A percentile compares a stretch with the other conserved stretches of the same genome.
Evolutionary conservation across 805 yeast species (phyloP).

Genomic region (Saccharomycopsis oosterbeekiorum): DNA sequence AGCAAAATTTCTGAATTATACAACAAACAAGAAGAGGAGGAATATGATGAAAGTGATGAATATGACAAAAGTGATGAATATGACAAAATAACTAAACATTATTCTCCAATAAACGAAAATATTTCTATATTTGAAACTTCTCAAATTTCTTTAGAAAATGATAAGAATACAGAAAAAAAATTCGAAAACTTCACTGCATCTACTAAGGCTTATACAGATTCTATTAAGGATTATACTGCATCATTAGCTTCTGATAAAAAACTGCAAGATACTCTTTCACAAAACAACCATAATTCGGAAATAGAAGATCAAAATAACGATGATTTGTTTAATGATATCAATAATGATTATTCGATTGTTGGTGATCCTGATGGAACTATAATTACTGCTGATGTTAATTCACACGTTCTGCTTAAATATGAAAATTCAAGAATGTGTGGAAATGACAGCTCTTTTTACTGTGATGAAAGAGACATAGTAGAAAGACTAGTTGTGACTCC

Average conservation of each 20-base stretch:
- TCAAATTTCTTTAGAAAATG: neutral
- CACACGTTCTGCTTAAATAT: neutral
- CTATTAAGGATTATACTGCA: neutral
- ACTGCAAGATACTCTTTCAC: neutral
- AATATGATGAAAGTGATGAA: neutral
- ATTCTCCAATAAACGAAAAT: neutral
- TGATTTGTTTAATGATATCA: slow-evolving; percentile 3
- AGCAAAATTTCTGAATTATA: no score
- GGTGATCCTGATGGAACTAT: neutral
- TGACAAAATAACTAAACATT: neutral
- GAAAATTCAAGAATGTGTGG: neutral
- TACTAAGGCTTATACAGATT: neutral
- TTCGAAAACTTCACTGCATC: neutral
- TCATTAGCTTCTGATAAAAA: neutral
- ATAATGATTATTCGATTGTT: slow-evolving; percentile 14
- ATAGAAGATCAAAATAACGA: neutral
- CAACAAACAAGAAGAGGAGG: no score
- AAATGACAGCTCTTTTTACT: neutral
- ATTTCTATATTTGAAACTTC: neutral
- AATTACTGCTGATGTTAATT: neutral
- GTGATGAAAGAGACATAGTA: neutral
- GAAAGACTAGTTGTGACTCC: slow-evolving; percentile 1
- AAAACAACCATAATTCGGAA: neutral
- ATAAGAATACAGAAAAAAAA: neutral
- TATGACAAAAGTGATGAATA: neutral